These are phyloP conservation scores for Diutina mesorugosa DNA, from an alignment of 1,139 yeast genomes.

Conservation along the genomic window DNA sequence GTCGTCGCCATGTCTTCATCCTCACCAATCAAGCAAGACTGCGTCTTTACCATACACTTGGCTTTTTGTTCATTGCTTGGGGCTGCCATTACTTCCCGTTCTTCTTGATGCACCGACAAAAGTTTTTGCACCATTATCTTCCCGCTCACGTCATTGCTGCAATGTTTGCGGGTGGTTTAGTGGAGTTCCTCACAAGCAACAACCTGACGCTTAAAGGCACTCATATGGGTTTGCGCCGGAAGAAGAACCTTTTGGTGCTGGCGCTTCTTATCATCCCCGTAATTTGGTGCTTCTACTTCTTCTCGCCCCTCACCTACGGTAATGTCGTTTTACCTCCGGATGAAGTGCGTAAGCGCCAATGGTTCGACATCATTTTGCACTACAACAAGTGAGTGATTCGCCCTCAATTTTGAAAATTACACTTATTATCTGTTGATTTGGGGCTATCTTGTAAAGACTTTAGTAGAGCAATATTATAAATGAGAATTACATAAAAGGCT, in stretches of 20 bases:
- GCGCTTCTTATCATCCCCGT: conserved; percentile 32
- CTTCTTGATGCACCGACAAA: conserved; percentile 85
- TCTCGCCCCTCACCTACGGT: conserved; percentile 83
- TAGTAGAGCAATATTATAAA: no score
- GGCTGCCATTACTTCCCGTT: conserved; percentile 82
- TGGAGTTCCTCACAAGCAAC: conserved; percentile 69
- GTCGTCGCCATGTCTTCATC: conserved; percentile 55
- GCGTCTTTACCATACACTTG: conserved; percentile 67
- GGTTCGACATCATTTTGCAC: conserved; percentile 74
- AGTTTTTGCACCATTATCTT: conserved; percentile 86
- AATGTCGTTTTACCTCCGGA: conserved; percentile 47
- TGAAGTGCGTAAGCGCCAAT: conserved; percentile 62
- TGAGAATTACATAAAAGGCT: no score
- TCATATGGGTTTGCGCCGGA: conserved; percentile 10
- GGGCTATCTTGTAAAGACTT: no score
- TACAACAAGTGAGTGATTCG: conserved; percentile 45
- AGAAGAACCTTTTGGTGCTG: conserved; percentile 21
- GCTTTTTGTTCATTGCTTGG: conserved; percentile 84
- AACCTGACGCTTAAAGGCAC: conserved; percentile 15
- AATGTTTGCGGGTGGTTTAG: conserved; percentile 65
- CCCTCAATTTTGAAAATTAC: no score
- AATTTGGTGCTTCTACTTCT: conserved; percentile 55
- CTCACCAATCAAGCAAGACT: conserved; percentile 54
- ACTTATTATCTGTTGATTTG: no score
- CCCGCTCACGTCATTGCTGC: conserved; percentile 95